Evolutionary conservation across 108 stramenopile genomes (phyloP).

Genomic region (Cyclostephanos tholiformis): DNA sequence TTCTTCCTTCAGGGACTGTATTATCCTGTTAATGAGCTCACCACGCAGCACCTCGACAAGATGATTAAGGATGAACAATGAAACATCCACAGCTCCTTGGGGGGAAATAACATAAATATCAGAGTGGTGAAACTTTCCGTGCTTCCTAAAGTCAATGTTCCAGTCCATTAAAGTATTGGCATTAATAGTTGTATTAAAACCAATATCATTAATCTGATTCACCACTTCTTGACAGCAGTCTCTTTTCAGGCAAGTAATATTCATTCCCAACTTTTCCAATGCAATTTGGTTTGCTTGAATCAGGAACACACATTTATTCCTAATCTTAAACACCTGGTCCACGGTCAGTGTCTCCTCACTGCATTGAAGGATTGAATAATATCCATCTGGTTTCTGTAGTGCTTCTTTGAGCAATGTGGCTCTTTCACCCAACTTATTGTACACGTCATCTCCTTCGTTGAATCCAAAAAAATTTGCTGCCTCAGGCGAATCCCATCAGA

Average conservation of each 20-base stretch:
- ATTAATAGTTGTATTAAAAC: not conserved
- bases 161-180: not conserved
- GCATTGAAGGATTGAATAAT: not conserved
- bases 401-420: not conserved
- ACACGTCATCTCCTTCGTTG: not conserved
- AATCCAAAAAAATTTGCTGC: not conserved
- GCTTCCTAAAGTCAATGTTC: not conserved
- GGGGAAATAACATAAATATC: not conserved
- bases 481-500: not conserved
- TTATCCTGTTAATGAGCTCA: not conserved
- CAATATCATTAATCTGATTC: not conserved
- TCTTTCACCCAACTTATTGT: not conserved
- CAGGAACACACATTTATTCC: not conserved
- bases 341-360: not conserved
- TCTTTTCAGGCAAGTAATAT: not conserved
- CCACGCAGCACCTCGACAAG: not conserved
- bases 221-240: not conserved
- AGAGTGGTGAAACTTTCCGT: not conserved
- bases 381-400: not conserved
- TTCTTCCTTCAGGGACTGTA: not conserved
- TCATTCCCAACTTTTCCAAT: not conserved
- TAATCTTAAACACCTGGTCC: not conserved
- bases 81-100: not conserved
- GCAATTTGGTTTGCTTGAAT: not conserved
- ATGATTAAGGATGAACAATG: conserved; percentile 3